Base-by-base conservation (phyloP, 768 basidiomycete genomes). In the Melanogaster broomeanus region DNA sequence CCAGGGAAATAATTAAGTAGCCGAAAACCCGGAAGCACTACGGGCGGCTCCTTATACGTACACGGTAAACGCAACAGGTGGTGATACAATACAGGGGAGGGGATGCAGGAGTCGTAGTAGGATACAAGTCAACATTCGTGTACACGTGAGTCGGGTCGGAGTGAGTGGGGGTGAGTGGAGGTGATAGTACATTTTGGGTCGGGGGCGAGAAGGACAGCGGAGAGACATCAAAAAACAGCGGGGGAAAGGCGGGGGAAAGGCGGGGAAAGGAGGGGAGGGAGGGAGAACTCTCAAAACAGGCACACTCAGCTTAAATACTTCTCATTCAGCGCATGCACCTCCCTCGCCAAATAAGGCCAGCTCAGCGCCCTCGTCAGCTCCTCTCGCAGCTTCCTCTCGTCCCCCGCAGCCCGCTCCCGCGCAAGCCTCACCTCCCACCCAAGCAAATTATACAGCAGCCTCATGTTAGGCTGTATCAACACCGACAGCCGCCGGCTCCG, bases 341-440 rank as follows among this genome's bases (percentile, higher is more conserved):
- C 90, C 65, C 82, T 84, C 49, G 90, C 86, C 42, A 94, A 78
- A 68, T 82, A 92, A 34, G 90, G 89, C 90, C 91, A 94, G 38
- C 79, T 88, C 65, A 93, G 69, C 55, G 87, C 81, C 63, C 83
- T 76, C 51, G 81, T 77, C 45, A 91, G 72, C 66, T 85, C 88
- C 58, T 70, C 75, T 59, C 74, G 77, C 56, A 87, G 64, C 58
- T 68, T 74, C 40, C 66, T 63, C 55, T 77, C 77, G 56, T 83
- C 77, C 21, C 71, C 77, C 4, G 74, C 77, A 0, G 83, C 85
- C 22, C 86, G 79, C 64, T 85, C 84, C 59, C 79, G 79, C n/a
- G 92, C 92, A n/a, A 97, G 79, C 67, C 86, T 84, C 60, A 92
- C 85, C 70, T 98, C 96, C 93, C 93, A 98, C 10, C 90, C 94